phyloP scores from a whole-genome alignment of 2,329 filamentous ascomycete species.

The Colletotrichum orchidophilum region DNA sequence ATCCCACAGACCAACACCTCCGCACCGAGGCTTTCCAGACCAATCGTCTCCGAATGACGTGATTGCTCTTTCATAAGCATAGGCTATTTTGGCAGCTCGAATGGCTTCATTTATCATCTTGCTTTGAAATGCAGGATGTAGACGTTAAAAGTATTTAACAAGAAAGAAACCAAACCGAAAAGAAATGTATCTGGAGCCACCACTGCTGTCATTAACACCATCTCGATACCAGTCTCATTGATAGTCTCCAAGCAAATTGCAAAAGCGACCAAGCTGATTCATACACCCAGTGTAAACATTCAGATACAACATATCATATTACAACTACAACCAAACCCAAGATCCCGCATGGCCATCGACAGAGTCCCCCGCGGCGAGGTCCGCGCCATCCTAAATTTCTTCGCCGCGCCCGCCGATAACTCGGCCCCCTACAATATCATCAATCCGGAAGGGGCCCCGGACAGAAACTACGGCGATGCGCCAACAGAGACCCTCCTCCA shows the following conservation, averaged over 20 bases:
- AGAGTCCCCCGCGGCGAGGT: constrained; percentile 67
- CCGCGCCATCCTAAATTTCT: constrained; percentile 73
- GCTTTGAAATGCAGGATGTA: constrained; percentile 29
- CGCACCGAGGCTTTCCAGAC: constrained; percentile 3
- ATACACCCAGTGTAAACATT: background rate
- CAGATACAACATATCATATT: background rate
- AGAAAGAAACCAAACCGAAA: background rate
- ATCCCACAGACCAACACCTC: background rate
- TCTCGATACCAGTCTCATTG: background rate
- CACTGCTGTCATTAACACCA: background rate
- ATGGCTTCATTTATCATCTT: constrained; percentile 21
- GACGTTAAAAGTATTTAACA: background rate
- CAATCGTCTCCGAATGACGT: constrained; percentile 27
- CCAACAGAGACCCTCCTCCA: constrained; percentile 65
- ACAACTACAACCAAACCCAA: constrained; percentile 13
- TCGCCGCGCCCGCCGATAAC: constrained; percentile 67
- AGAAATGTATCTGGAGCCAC: too few species aligned
- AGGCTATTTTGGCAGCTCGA: background rate
- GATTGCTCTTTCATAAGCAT: constrained; percentile 23
- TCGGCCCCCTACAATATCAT: constrained; percentile 73
- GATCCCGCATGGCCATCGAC: constrained; percentile 48
- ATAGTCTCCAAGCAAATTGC: background rate
- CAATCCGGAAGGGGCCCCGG: constrained; percentile 69
- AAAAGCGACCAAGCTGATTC: background rate
- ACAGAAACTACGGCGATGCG: constrained; percentile 70